phyloP scores from a whole-genome alignment of 148 eudicot genomes.

The Spergularia marina region DNA sequence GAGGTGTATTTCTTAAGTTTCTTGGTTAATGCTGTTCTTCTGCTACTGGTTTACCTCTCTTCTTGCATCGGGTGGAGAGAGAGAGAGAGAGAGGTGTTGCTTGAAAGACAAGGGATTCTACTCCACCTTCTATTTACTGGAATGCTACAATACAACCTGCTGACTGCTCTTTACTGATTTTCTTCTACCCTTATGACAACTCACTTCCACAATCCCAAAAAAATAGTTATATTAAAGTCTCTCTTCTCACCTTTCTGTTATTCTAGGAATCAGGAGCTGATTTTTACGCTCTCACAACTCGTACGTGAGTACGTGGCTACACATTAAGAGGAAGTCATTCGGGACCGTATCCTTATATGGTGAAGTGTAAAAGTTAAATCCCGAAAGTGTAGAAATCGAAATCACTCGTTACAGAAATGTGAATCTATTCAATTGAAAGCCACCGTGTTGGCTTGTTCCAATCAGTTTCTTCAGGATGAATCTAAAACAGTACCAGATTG shows the following conservation, averaged over 20 bases:
- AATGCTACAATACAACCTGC: conserved; percentile 31
- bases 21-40: conserved; percentile 27
- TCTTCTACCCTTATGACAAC: conserved; percentile 35
- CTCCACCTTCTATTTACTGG: conserved; percentile 6
- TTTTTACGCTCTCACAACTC: too few species aligned
- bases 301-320: too few species aligned
- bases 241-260: too few species aligned
- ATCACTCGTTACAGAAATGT: not conserved
- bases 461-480: too few species aligned
- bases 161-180: not conserved
- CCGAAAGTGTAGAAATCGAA: not conserved
- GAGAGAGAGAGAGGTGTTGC: conserved; percentile 30
- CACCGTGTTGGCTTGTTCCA: too few species aligned
- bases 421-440: too few species aligned
- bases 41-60: not conserved
- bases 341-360: too few species aligned
- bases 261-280: too few species aligned
- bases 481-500: not conserved
- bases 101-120: conserved; percentile 52
- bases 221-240: not conserved
- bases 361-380: too few species aligned
- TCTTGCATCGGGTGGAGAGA: conserved; percentile 27
- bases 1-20: conserved; percentile 21
- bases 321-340: too few species aligned
- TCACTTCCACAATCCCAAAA: conserved; percentile 33